Evolutionary conservation across 2,329 filamentous ascomycete species (phyloP), one percentile per base, ranked within the genome.

Genomic region (Dothidotthia symphoricarpi): DNA sequence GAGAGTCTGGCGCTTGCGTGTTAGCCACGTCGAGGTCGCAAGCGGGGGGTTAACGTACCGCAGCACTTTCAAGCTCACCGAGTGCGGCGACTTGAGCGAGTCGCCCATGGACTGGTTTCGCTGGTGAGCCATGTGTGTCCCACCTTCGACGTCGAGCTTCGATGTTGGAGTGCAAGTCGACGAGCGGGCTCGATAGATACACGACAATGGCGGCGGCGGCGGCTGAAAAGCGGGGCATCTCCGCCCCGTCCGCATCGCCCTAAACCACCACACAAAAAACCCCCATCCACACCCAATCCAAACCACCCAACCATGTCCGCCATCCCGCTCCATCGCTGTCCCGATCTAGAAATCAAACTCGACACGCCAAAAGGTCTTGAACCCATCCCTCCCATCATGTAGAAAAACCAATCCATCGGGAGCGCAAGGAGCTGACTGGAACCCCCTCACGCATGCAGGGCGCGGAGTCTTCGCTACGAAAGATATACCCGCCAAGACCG

Each of bases 1-100:
- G 90, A 95, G 42, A 97, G 78, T 41, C 88, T 94, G 24, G 3
- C 19, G 15, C 12, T 19, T 13, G 8, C 17, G 24, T 43, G 3
- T 12, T 8, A 28, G n/a, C 12, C 15, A 7, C 12, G 27, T 11
- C 12, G 11, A 6, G n/a, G 14, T 6, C 22, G 7, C 25, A 77
- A 40, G 86, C 90, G 7, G 4, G 10, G 7, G 16, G 3, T 4
- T 22, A 83, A 29, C 83, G 74, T 86, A 95, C 39, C 96, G 74
- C 36, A 97, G 71, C 12, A 85, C 82, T 69, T 95, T 93, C 31
- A 97, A 72, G 45, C 95, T 90, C 47, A 88, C 75, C 12, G 84
- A 81, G 67, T 97, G 93, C 0, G 91, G 87, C 4, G 62, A 62
- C 43, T 66, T 68, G 29, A 67, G 46, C 30, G 59, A 58, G 16